Evolutionary conservation across 169 alveolate genomes (phyloP).

Genomic region (Plasmodium vinckei): DNA sequence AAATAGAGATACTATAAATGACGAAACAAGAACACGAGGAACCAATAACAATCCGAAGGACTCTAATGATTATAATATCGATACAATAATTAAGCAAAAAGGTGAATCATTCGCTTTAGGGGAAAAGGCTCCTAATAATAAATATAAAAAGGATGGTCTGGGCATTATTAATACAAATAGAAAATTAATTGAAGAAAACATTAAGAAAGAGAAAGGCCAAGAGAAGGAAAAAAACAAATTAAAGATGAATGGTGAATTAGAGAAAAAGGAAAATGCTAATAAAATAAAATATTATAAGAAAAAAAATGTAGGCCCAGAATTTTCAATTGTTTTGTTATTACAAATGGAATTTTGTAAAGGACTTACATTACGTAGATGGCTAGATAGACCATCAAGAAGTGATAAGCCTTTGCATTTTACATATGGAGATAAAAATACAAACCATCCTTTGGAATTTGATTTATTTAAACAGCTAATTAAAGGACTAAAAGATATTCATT

Average conservation of each 20-base stretch:
- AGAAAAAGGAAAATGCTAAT: slow-evolving; percentile 51
- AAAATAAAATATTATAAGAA: slow-evolving; percentile 63
- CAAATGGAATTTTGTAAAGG: slow-evolving; percentile 92
- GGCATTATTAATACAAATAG: slow-evolving; percentile 21
- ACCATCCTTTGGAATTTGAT: slow-evolving; percentile 84
- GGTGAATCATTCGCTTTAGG: neutral
- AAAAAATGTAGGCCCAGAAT: slow-evolving; percentile 75
- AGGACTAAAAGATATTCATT: slow-evolving; percentile 91
- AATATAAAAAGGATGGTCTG: neutral
- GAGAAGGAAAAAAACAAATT: slow-evolving; percentile 16
- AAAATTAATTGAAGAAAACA: slow-evolving; percentile 76
- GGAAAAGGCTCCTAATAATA: slow-evolving; percentile 1
- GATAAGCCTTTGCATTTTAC: slow-evolving; percentile 78
- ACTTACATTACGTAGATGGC: slow-evolving; percentile 91
- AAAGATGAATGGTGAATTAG: slow-evolving; percentile 56
- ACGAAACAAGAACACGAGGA: neutral
- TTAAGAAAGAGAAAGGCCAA: slow-evolving; percentile 24
- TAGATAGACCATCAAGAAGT: slow-evolving; percentile 82
- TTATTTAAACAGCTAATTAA: slow-evolving; percentile 89
- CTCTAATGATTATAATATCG: neutral
- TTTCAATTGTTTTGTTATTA: slow-evolving; percentile 86
- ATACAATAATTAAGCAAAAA: neutral
- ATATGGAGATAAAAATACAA: slow-evolving; percentile 72
- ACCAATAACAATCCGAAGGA: neutral
- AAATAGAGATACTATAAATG: neutral